Evolutionary conservation across 345 rosid species (phyloP).

Genomic region (Brassica incana): DNA sequence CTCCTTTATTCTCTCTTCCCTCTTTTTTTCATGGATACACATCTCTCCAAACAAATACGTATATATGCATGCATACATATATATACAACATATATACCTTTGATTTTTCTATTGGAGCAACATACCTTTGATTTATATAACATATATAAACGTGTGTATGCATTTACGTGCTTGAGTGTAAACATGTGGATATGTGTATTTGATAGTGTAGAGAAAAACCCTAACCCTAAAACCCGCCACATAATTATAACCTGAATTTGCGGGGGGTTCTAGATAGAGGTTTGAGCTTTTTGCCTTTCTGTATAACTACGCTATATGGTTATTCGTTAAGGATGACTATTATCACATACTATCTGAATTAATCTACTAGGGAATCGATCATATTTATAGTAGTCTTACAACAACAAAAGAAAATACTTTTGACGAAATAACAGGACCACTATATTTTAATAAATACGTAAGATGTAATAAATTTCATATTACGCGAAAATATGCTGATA

Average conservation of each 20-base stretch:
- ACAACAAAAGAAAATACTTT: not conserved
- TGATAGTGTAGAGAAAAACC: slow-evolving; percentile 19
- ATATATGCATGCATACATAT: not conserved
- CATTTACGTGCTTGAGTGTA: slow-evolving; percentile 12
- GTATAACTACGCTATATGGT: not conserved
- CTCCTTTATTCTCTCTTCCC: slow-evolving; percentile 35
- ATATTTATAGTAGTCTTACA: not conserved
- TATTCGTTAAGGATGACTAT: not conserved
- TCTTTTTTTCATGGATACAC: slow-evolving; percentile 8
- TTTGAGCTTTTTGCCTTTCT: not conserved
- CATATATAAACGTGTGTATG: not conserved
- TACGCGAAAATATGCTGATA: slow-evolving; percentile 29
- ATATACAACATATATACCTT: not conserved
- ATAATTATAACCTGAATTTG: not conserved
- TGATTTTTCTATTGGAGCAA: too few species aligned
- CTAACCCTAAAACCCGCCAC: slow-evolving; percentile 27
- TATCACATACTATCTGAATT: not conserved
- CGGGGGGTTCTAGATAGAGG: slow-evolving; percentile 2
- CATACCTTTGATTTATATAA: not conserved
- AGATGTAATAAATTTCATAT: slow-evolving; percentile 26
- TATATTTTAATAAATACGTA: slow-evolving; percentile 1
- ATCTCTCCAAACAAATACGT: not conserved
- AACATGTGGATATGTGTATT: not conserved
- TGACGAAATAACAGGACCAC: not conserved
- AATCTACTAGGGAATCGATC: not conserved